A percentile compares a stretch with the other conserved stretches of the same genome.
phyloP scores from a whole-genome alignment of 495 filamentous ascomycete species.

The Daldinia childiae region DNA sequence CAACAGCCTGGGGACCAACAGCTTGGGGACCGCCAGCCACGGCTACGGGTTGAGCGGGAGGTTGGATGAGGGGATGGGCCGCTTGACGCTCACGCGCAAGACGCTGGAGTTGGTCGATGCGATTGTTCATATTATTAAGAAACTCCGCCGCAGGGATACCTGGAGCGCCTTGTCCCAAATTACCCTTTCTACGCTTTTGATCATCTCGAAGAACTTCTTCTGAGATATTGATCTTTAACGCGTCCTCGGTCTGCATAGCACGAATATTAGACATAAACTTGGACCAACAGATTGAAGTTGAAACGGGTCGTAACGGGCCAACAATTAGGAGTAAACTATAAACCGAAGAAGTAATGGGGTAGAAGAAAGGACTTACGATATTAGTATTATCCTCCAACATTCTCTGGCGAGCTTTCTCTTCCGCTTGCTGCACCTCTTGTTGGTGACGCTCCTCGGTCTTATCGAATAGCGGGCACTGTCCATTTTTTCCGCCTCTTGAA shows the following conservation, averaged over 20 bases:
- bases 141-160: no score
- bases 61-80: neutral
- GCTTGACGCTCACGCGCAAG: neutral
- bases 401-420: conserved; percentile 65
- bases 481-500: conserved; percentile 52
- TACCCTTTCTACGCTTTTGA: conserved; percentile 5
- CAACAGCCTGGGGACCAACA: neutral
- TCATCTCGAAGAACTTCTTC: conserved; percentile 61
- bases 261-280: conserved; percentile 2
- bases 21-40: neutral
- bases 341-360: neutral
- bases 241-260: conserved; percentile 50
- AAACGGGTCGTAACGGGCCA: neutral
- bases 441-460: conserved; percentile 68
- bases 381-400: conserved; percentile 68
- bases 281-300: neutral
- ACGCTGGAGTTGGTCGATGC: no score
- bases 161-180: neutral
- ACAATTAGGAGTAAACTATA: neutral
- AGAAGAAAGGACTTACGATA: conserved; percentile 47
- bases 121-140: no score
- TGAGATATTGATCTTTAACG: conserved; percentile 67
- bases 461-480: conserved; percentile 75
- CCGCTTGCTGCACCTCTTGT: conserved; percentile 72
- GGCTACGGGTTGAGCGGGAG: neutral